Conservation (phyloP, 108 stramenopile genomes). For the Skeletonema tropicum region DNA sequence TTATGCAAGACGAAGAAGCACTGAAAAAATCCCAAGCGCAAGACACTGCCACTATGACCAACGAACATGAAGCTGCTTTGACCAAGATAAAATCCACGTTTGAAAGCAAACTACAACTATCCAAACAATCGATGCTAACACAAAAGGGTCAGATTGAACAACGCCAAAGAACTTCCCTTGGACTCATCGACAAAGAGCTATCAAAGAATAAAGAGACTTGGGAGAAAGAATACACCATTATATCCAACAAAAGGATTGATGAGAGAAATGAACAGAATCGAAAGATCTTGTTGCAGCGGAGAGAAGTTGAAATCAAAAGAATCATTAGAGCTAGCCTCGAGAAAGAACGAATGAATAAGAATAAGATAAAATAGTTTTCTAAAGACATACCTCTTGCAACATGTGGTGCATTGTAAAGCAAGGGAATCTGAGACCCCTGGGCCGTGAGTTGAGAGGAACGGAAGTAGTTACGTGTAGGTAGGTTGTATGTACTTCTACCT, state of each 20-base stretch:
- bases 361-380: too few relatives aligned
- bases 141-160: conserved; percentile 12
- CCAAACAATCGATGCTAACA: neutral
- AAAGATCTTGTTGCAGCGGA: conserved; percentile 12
- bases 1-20: conserved; percentile 32
- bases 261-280: conserved; percentile 14
- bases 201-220: conserved; percentile 9
- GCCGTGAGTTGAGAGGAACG: too few relatives aligned
- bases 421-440: too few relatives aligned
- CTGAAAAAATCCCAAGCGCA: conserved; percentile 22
- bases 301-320: conserved; percentile 19
- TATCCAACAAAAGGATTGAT: conserved; percentile 20
- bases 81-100: conserved; percentile 12
- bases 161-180: conserved; percentile 19
- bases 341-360: neutral
- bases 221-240: conserved; percentile 32
- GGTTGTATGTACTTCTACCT: too few relatives aligned
- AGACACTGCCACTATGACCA: conserved; percentile 15
- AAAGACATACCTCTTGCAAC: too few relatives aligned
- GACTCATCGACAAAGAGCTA: conserved; percentile 19
- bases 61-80: conserved; percentile 27
- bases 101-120: conserved; percentile 12
- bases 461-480: too few relatives aligned
- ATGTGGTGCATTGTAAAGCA: too few relatives aligned
- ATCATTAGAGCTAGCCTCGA: conserved; percentile 21